phyloP scores from a whole-genome alignment of 192 early-diverging fungal species.

The Linnemannia hyalina region DNA sequence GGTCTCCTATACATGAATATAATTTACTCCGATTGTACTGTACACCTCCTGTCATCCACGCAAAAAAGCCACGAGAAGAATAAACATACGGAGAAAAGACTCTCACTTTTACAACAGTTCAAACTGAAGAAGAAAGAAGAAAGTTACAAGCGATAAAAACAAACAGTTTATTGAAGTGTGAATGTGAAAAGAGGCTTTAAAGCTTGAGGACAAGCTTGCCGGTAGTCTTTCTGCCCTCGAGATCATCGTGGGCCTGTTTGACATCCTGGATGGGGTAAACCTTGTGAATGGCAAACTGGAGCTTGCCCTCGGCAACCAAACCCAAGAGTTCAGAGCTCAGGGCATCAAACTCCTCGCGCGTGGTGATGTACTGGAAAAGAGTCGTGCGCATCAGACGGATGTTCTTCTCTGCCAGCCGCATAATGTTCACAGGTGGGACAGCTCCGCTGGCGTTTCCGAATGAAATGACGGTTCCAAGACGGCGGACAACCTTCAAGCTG shows the following conservation, averaged over 20 bases:
- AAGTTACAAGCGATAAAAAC: too few relatives aligned
- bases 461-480: constrained; percentile 79
- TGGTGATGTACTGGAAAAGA: constrained; percentile 78
- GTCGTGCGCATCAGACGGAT: constrained; percentile 80
- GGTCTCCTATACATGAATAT: too few relatives aligned
- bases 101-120: too few relatives aligned
- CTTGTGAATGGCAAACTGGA: constrained; percentile 81
- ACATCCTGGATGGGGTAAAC: constrained; percentile 82
- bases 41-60: too few relatives aligned
- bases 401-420: constrained; percentile 76
- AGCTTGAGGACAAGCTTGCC: constrained; percentile 79
- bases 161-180: too few relatives aligned
- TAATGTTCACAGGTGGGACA: constrained; percentile 73
- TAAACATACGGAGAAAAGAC: too few relatives aligned
- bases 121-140: too few relatives aligned
- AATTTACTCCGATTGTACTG: too few relatives aligned
- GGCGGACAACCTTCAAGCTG: constrained; percentile 72
- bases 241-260: constrained; percentile 80
- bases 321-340: constrained; percentile 72
- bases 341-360: constrained; percentile 74
- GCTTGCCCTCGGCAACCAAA: constrained; percentile 67
- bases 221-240: constrained; percentile 77
- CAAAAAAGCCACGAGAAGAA: too few relatives aligned
- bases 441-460: constrained; percentile 93
- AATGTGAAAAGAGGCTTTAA: constrained; percentile 19